These are phyloP conservation scores for Pichia sp. DNA, from an alignment of 1,139 yeast species.

Conservation along the genomic window DNA sequence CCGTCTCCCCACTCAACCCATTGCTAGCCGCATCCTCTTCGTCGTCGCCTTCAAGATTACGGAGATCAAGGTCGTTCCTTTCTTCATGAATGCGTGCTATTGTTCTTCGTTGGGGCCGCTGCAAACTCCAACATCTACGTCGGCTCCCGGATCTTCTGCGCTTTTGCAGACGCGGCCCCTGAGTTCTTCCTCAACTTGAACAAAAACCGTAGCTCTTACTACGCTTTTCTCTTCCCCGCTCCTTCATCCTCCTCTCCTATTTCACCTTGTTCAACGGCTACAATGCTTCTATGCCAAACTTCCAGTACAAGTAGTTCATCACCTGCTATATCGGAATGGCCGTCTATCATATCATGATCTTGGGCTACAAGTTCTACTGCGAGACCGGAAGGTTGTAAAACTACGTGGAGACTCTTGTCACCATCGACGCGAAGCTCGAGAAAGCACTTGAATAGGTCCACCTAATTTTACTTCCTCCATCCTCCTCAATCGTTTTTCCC, in stretches of 20 bases:
- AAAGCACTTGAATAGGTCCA: not conserved
- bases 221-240: no score
- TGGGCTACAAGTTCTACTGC: constrained; percentile 55
- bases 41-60: no score
- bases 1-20: no score
- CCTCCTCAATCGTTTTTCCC: not conserved
- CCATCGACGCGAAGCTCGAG: constrained; percentile 3
- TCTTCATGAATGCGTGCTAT: no score
- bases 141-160: no score
- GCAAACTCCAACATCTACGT: no score
- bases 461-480: not conserved
- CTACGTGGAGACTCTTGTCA: not conserved
- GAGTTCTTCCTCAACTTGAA: no score
- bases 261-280: not conserved
- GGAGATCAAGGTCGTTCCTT: no score
- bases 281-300: constrained; percentile 38
- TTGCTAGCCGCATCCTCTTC: no score
- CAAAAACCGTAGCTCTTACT: no score
- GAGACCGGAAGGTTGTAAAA: constrained; percentile 45
- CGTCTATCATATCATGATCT: constrained; percentile 48
- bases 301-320: constrained; percentile 59
- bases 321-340: constrained; percentile 79
- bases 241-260: not conserved
- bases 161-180: no score
- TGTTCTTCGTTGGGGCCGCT: no score